These are phyloP conservation scores for Hansenula lynferdii DNA, from an alignment of 1,139 yeast genomes.

Conservation along the genomic window DNA sequence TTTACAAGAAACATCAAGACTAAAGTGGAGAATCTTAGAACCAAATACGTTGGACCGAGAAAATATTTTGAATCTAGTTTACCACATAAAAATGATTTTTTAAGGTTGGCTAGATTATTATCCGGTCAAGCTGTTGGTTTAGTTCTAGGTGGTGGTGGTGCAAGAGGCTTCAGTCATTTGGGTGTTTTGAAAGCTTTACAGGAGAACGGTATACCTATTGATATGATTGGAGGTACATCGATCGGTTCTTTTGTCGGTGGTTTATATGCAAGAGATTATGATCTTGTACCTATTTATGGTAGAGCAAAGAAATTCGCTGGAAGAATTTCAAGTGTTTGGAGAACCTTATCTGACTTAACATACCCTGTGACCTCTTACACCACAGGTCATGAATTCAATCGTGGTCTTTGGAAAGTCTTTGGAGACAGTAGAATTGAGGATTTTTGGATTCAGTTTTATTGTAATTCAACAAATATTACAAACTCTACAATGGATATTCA, in stretches of 20 bases:
- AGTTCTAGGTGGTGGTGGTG: slow-evolving; percentile 97
- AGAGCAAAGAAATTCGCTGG: slow-evolving; percentile 83
- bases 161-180: slow-evolving; percentile 88
- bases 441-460: slow-evolving; percentile 85
- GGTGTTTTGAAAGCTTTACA: slow-evolving; percentile 94
- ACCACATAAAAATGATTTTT: slow-evolving; percentile 80
- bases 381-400: slow-evolving; percentile 94
- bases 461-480: slow-evolving; percentile 93
- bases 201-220: slow-evolving; percentile 90
- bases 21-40: slow-evolving; percentile 27
- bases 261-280: slow-evolving; percentile 86
- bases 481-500: slow-evolving; percentile 95
- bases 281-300: slow-evolving; percentile 86
- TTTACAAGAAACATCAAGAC: slow-evolving; percentile 28
- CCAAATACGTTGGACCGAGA: slow-evolving; percentile 22
- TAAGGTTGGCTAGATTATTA: slow-evolving; percentile 80
- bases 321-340: slow-evolving; percentile 81
- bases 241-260: slow-evolving; percentile 97
- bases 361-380: slow-evolving; percentile 93
- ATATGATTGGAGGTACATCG: slow-evolving; percentile 92
- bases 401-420: slow-evolving; percentile 95
- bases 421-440: slow-evolving; percentile 94
- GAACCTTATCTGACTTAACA: slow-evolving; percentile 77
- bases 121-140: slow-evolving; percentile 94
- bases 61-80: slow-evolving; percentile 41